Conservation (phyloP, 148 eudicot species). For the Linanthus parryae region DNA sequence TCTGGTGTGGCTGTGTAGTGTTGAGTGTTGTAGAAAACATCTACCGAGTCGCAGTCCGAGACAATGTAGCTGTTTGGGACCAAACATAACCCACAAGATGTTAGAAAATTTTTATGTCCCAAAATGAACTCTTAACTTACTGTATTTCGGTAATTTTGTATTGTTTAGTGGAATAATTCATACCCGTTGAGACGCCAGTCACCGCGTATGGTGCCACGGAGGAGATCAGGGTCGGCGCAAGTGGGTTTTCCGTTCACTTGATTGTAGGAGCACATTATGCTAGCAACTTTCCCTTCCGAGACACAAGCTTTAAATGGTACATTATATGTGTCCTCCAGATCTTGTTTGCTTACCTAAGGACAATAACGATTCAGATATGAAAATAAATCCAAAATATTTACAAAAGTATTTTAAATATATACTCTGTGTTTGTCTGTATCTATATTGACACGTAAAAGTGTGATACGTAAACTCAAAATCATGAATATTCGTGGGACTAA, state of each 20-base stretch:
- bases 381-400: not conserved
- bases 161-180: not conserved
- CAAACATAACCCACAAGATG: not conserved
- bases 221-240: slow-evolving; percentile 77
- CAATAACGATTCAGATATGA: not conserved
- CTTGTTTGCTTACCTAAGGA: slow-evolving; percentile 76
- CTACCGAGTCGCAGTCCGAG: slow-evolving; percentile 86
- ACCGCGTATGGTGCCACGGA: slow-evolving; percentile 79
- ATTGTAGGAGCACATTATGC: slow-evolving; percentile 97
- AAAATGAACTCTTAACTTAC: not conserved
- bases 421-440: not conserved
- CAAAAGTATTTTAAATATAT: not conserved
- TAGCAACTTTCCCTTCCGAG: slow-evolving; percentile 73
- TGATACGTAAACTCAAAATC: not conserved
- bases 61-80: slow-evolving; percentile 53
- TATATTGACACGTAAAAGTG: not conserved
- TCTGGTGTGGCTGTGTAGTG: slow-evolving; percentile 81
- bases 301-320: slow-evolving; percentile 97
- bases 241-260: slow-evolving; percentile 93
- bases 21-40: slow-evolving; percentile 44
- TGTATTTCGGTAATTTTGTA: not conserved
- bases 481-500: not conserved
- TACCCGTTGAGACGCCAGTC: slow-evolving; percentile 85
- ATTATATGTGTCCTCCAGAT: slow-evolving; percentile 82
- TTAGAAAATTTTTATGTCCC: not conserved